These are phyloP conservation scores for Myxozyma geophila DNA, from an alignment of 805 yeast genomes.

Conservation along the genomic window DNA sequence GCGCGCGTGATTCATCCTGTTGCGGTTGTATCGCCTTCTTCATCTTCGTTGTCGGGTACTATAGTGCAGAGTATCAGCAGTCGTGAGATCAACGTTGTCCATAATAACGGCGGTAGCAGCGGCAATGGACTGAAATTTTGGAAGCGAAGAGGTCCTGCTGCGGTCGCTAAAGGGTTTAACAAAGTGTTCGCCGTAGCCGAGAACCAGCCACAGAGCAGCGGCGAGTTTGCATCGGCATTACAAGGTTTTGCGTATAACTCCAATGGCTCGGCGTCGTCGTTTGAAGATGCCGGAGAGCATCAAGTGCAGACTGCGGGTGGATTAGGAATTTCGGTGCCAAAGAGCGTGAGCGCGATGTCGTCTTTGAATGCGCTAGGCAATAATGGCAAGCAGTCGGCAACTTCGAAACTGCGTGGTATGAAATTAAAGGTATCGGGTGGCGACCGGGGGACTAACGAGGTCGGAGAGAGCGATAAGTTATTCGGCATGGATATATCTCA, in stretches of 20 bases:
- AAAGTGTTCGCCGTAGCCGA: conserved; percentile 42
- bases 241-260: neutral
- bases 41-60: neutral
- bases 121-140: conserved; percentile 37
- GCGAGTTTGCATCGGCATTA: conserved; percentile 1
- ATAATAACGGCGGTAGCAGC: conserved; percentile 7
- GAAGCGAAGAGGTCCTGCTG: conserved; percentile 47
- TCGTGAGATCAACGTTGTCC: conserved; percentile 3
- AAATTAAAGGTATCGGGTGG: conserved; percentile 1
- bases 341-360: conserved; percentile 37
- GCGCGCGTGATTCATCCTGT: neutral
- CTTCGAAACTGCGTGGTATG: conserved; percentile 24
- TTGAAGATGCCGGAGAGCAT: neutral
- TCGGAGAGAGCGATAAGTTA: conserved; percentile 4
- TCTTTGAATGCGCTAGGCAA: conserved; percentile 34
- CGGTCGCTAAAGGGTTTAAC: conserved; percentile 44
- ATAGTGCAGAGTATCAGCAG: conserved; percentile 1
- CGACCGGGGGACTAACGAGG: conserved; percentile 1
- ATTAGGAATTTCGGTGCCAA: conserved; percentile 20
- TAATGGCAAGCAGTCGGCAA: conserved; percentile 12
- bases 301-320: conserved; percentile 13
- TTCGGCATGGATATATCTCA: conserved; percentile 61
- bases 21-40: neutral
- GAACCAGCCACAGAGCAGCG: conserved; percentile 1
- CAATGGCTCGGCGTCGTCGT: neutral